These are phyloP conservation scores for Globisporangium orthogonon DNA, from an alignment of 352 stramenopile genomes.

Conservation along the genomic window DNA sequence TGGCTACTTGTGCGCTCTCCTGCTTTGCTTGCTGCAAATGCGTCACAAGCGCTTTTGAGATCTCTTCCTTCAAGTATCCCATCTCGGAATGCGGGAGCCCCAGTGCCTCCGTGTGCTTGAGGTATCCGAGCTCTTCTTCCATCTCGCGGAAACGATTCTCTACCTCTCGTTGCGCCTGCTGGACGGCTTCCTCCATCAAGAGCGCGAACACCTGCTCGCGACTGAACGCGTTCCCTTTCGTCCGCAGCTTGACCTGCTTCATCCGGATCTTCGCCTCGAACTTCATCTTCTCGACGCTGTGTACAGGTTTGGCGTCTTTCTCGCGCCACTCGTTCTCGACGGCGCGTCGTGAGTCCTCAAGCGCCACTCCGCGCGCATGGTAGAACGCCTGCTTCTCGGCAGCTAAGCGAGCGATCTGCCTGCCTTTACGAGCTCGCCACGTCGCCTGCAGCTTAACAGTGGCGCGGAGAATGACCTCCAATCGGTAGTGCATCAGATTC, in stretches of 20 bases:
- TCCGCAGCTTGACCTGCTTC: conserved; percentile 88
- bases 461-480: conserved; percentile 56
- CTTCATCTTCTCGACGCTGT: conserved; percentile 89
- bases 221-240: conserved; percentile 71
- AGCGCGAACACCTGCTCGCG: conserved; percentile 77
- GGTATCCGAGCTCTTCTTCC: conserved; percentile 78
- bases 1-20: conserved; percentile 29
- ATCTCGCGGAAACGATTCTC: conserved; percentile 84
- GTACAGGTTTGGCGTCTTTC: conserved; percentile 62
- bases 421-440: conserved; percentile 71
- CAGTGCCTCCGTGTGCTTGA: conserved; percentile 37
- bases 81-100: conserved; percentile 39
- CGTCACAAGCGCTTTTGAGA: conserved; percentile 52
- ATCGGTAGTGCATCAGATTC: conserved; percentile 77
- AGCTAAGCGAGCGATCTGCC: conserved; percentile 54
- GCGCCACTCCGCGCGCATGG: conserved; percentile 70
- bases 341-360: conserved; percentile 45
- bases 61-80: conserved; percentile 51
- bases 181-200: conserved; percentile 82
- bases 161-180: conserved; percentile 68
- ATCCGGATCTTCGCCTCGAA: conserved; percentile 92
- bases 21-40: conserved; percentile 59
- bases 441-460: conserved; percentile 81
- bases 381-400: conserved; percentile 89
- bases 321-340: conserved; percentile 71